Conservation (phyloP, 306 rosid genomes). For the Crotalaria pallida region DNA sequence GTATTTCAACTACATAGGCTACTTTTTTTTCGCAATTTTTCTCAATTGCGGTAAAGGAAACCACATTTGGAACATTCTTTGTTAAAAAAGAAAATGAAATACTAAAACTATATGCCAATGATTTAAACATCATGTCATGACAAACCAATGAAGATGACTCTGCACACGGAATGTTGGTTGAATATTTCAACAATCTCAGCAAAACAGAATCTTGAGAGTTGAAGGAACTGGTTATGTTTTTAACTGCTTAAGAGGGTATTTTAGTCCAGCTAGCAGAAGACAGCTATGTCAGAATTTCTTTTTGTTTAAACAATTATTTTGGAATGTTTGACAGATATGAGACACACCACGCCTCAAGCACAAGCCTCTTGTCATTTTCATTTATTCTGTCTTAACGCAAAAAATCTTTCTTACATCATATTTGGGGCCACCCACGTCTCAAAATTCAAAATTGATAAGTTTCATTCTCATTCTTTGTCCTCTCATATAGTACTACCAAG, state of each 20-base stretch:
- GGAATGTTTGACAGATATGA: conserved; percentile 10
- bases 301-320: not conserved
- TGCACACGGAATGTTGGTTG: not conserved
- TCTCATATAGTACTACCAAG: not conserved
- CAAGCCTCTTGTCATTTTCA: conserved; percentile 15
- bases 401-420: conserved; percentile 9
- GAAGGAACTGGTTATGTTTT: not conserved
- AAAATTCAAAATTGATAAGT: not conserved
- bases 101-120: not conserved
- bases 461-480: not conserved
- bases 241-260: not conserved
- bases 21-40: too few species aligned
- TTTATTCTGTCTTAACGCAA: conserved; percentile 16
- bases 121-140: not conserved
- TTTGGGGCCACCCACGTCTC: conserved; percentile 4
- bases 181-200: not conserved
- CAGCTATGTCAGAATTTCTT: not conserved
- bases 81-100: not conserved
- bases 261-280: conserved; percentile 10
- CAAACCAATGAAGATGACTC: not conserved
- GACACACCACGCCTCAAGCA: conserved; percentile 15
- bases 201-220: not conserved
- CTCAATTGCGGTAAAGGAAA: too few species aligned
- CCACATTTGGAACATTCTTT: not conserved
- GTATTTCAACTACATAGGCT: too few species aligned